phyloP scores from a whole-genome alignment of 192 early-diverging fungal species.

The Backusella liffmaniae region DNA sequence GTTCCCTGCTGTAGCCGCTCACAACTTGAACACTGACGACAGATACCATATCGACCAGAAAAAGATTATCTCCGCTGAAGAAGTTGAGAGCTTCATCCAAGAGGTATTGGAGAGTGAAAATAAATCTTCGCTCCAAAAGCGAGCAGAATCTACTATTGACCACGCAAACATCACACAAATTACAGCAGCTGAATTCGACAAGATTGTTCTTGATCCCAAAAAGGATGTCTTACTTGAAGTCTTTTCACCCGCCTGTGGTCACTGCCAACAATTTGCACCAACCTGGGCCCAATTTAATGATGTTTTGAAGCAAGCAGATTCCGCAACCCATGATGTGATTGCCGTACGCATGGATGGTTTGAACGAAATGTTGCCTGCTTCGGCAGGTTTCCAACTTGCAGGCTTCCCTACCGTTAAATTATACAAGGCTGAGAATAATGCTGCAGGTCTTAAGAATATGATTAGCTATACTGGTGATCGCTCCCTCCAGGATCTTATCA shows the following conservation, averaged over 20 bases:
- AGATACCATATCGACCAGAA: neutral
- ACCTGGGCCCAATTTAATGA: constrained; percentile 82
- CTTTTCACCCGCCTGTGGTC: constrained; percentile 85
- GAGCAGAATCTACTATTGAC: constrained; percentile 64
- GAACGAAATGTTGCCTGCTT: constrained; percentile 84
- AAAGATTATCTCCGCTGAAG: neutral
- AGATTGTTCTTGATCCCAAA: constrained; percentile 74
- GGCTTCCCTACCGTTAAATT: constrained; percentile 96
- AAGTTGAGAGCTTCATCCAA: neutral
- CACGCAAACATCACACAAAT: constrained; percentile 68
- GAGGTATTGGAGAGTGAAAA: constrained; percentile 52
- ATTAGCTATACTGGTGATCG: constrained; percentile 83
- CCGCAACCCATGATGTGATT: constrained; percentile 41
- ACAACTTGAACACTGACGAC: neutral
- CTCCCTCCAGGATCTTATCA: constrained; percentile 66
- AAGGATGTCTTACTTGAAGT: constrained; percentile 93
- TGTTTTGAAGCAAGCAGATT: constrained; percentile 31
- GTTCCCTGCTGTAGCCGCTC: constrained; percentile 64
- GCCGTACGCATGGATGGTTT: constrained; percentile 92
- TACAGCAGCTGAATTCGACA: constrained; percentile 77
- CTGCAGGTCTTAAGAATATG: constrained; percentile 55
- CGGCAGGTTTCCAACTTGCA: constrained; percentile 63
- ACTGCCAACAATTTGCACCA: constrained; percentile 71
- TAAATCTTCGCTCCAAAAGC: constrained; percentile 73
- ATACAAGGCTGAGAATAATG: constrained; percentile 64